Percentiles rank a stretch among this genome's conserved stretches.
Conservation (phyloP, 1,284 basidiomycete species). For the Puccinia coronata region DNA sequence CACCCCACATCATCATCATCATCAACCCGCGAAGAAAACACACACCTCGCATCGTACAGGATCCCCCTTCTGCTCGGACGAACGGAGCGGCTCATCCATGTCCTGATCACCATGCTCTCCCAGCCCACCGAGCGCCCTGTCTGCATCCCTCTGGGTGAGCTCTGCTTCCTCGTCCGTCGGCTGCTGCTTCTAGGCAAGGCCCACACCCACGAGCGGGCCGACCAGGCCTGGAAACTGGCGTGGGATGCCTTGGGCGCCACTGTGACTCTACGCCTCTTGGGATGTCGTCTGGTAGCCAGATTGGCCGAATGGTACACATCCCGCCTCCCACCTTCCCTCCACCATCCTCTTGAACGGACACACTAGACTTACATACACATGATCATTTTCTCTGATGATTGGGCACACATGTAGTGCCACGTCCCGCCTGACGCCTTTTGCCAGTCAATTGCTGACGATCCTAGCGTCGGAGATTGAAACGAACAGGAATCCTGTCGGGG, state of each 20-base stretch:
- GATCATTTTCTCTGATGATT: not conserved
- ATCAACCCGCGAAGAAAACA: too few relatives aligned
- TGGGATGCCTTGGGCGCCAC: constrained; percentile 23
- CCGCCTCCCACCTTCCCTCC: not conserved
- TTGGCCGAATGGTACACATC: constrained; percentile 6
- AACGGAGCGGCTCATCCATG: not conserved
- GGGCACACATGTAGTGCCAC: not conserved
- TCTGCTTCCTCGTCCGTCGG: not conserved
- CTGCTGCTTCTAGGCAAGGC: constrained; percentile 17
- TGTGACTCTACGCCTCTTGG: not conserved
- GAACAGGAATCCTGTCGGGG: not conserved
- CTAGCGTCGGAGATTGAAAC: constrained; percentile 10
- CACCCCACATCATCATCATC: not conserved
- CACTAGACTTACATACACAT: not conserved
- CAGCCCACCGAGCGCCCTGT: constrained; percentile 16
- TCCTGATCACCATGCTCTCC: constrained; percentile 21
- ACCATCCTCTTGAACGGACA: not conserved
- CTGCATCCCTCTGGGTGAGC: constrained; percentile 31
- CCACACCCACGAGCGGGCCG: constrained; percentile 10
- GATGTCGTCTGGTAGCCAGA: constrained; percentile 36
- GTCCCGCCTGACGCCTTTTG: constrained; percentile 9
- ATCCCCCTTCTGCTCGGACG: constrained; percentile 1
- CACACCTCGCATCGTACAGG: not conserved
- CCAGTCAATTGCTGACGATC: not conserved
- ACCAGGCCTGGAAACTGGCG: constrained; percentile 27